Evolutionary conservation across 345 rosid species (phyloP).

Genomic region (Cardamine occulta): DNA sequence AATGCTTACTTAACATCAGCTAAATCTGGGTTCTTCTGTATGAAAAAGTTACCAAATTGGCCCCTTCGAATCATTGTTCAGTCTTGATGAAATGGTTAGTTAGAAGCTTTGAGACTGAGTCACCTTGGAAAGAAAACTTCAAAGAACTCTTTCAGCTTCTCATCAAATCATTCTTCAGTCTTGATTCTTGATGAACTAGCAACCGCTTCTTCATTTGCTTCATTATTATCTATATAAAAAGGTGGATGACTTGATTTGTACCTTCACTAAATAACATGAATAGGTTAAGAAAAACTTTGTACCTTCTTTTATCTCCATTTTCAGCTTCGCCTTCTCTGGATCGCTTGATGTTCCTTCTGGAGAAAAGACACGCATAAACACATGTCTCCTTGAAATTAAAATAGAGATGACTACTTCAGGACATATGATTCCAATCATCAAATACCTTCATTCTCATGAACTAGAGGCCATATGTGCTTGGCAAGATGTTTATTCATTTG

Average conservation of each 20-base stretch:
- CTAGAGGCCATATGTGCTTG: slow-evolving; percentile 67
- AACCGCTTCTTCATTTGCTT: slow-evolving; percentile 46
- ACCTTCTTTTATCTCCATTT: slow-evolving; percentile 29
- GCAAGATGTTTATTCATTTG: slow-evolving; percentile 63
- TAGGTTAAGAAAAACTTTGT: background rate
- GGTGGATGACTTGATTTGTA: background rate
- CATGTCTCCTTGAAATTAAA: background rate
- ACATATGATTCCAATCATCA: background rate
- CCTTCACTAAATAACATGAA: slow-evolving; percentile 7
- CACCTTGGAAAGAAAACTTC: background rate
- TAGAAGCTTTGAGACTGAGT: slow-evolving; percentile 4
- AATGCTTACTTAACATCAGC: slow-evolving; percentile 30
- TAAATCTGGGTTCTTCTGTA: slow-evolving; percentile 24
- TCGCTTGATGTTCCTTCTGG: slow-evolving; percentile 28
- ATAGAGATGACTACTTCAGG: background rate
- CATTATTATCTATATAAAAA: slow-evolving; percentile 41
- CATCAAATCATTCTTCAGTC: slow-evolving; percentile 8
- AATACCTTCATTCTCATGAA: slow-evolving; percentile 47
- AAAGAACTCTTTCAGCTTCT: background rate
- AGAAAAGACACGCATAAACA: background rate
- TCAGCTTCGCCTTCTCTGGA: slow-evolving; percentile 36
- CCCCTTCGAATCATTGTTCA: slow-evolving; percentile 46
- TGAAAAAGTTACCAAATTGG: slow-evolving; percentile 45
- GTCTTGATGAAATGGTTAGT: slow-evolving; percentile 44
- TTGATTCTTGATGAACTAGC: slow-evolving; percentile 25